Evolutionary conservation across 306 rosid species (phyloP).

Genomic region (Argentina anserina): DNA sequence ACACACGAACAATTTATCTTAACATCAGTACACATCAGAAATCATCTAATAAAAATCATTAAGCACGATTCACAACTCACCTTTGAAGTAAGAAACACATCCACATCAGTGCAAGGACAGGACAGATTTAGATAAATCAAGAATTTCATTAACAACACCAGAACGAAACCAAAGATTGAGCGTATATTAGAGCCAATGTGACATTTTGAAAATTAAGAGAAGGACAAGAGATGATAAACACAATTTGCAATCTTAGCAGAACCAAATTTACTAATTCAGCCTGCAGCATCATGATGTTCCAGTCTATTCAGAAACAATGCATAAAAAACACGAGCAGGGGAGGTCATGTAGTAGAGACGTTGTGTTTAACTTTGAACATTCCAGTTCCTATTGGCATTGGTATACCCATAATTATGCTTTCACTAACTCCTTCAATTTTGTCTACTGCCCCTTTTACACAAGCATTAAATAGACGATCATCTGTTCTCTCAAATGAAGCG

Average conservation of each 20-base stretch:
- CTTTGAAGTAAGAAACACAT: not conserved
- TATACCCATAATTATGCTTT: conserved; percentile 87
- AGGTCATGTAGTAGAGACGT: not conserved
- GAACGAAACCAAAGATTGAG: not conserved
- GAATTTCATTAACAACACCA: not conserved
- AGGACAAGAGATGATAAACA: not conserved
- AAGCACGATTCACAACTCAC: not conserved
- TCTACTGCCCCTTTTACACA: conserved; percentile 63
- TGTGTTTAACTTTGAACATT: conserved; percentile 74
- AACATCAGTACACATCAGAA: too few species aligned
- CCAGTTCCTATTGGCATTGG: conserved; percentile 88
- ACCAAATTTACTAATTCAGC: not conserved
- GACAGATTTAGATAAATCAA: not conserved
- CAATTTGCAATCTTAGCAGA: not conserved
- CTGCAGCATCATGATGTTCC: not conserved
- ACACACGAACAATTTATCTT: too few species aligned
- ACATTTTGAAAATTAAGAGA: not conserved
- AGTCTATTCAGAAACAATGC: not conserved
- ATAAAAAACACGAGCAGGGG: not conserved
- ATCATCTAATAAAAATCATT: too few species aligned
- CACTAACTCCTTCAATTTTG: conserved; percentile 83
- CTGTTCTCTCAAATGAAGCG: conserved; percentile 85
- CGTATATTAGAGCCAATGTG: not conserved
- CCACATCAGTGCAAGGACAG: not conserved
- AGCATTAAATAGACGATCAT: conserved; percentile 77